Conservation (phyloP, 1,284 basidiomycete species). For the Dichomitus squalens region DNA sequence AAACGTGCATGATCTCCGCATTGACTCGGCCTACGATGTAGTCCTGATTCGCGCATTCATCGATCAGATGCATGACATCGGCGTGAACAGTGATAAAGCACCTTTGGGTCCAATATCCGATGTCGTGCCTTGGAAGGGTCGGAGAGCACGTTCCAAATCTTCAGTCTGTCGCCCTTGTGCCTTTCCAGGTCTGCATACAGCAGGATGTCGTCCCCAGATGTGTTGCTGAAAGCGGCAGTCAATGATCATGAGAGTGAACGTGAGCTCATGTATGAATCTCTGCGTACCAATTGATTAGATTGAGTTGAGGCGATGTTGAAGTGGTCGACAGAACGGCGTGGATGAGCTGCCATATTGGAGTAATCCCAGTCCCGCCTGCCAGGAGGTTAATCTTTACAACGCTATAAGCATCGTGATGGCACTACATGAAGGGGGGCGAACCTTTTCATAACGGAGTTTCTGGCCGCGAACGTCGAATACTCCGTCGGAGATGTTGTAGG, state of each 20-base stretch:
- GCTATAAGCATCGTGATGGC: not conserved
- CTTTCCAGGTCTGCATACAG: constrained; percentile 22
- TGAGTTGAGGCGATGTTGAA: constrained; percentile 20
- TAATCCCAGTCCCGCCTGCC: constrained; percentile 28
- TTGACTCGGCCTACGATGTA: not conserved
- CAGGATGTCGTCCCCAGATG: constrained; percentile 27
- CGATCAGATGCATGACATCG: not conserved
- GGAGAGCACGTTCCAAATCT: constrained; percentile 28
- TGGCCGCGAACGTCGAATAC: constrained; percentile 25
- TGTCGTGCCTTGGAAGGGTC: constrained; percentile 13
- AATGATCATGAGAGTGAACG: not conserved
- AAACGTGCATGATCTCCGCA: not conserved
- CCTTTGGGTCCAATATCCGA: not conserved
- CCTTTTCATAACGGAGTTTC: constrained; percentile 22
- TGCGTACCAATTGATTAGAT: constrained; percentile 26
- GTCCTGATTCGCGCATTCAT: not conserved
- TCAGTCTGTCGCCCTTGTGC: constrained; percentile 24
- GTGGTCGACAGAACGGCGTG: constrained; percentile 25
- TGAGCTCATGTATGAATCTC: no score
- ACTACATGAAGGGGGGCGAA: not conserved
- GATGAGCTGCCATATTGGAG: constrained; percentile 31
- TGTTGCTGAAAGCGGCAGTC: constrained; percentile 23
- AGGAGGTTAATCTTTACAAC: constrained; percentile 28
- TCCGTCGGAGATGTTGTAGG: constrained; percentile 20
- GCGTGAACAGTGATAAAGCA: not conserved